phyloP scores from a whole-genome alignment of 2,329 filamentous ascomycete genomes.

The Colletotrichum filicis region DNA sequence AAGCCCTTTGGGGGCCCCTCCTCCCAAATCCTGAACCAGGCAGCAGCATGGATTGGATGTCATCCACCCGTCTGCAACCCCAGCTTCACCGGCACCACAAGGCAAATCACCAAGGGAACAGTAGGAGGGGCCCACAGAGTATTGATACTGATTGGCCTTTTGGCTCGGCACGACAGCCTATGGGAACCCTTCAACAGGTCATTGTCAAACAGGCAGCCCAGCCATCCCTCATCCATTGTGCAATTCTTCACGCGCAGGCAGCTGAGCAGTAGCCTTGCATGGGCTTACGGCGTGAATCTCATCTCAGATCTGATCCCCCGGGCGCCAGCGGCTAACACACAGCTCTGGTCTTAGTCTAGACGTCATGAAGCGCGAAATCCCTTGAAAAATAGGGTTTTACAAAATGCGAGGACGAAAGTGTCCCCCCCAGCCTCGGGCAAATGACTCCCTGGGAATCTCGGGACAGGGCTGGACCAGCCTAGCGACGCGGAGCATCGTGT shows the following conservation, averaged over 20 bases:
- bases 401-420: background rate
- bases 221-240: constrained; percentile 3
- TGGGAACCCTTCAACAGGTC: background rate
- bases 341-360: background rate
- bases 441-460: background rate
- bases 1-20: constrained; percentile 4
- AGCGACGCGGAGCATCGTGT: background rate
- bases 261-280: constrained; percentile 25
- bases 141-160: background rate
- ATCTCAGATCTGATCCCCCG: constrained; percentile 18
- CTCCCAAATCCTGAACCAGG: constrained; percentile 15
- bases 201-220: background rate
- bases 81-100: background rate
- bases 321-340: background rate
- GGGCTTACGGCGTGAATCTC: constrained; percentile 28
- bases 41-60: constrained; percentile 34
- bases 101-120: constrained; percentile 31
- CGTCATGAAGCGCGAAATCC: background rate
- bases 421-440: background rate
- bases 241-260: constrained; percentile 29
- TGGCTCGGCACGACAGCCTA: background rate
- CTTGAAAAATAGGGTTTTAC: background rate
- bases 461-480: background rate
- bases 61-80: constrained; percentile 24
- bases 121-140: background rate